These are phyloP conservation scores for Tuctoria greenei DNA, from an alignment of 176 grass and related monocot species.

Conservation along the genomic window DNA sequence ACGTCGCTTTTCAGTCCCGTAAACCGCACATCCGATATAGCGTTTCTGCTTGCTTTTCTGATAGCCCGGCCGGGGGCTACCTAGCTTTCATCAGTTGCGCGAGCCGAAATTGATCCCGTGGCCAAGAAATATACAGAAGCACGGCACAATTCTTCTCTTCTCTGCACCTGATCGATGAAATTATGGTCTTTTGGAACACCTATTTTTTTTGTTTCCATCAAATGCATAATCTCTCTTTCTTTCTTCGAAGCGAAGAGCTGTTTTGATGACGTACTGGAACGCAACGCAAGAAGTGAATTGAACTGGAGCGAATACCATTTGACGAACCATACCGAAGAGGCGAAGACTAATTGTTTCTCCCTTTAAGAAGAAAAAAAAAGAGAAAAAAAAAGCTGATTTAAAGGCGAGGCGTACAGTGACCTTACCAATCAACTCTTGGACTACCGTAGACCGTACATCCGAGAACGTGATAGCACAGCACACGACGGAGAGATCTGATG, in stretches of 20 bases:
- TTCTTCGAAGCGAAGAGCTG: too few species aligned
- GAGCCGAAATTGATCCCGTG: background rate
- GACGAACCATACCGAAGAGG: background rate
- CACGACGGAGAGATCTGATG: conserved; percentile 25
- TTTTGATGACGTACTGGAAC: too few species aligned
- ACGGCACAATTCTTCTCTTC: background rate
- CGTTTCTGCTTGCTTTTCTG: background rate
- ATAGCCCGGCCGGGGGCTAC: background rate
- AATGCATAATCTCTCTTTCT: background rate
- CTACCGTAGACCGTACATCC: background rate
- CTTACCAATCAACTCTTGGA: background rate
- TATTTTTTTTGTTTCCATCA: too few species aligned
- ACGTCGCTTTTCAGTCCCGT: background rate
- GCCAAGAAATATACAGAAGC: background rate
- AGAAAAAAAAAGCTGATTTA: conserved; percentile 1
- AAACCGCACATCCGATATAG: conserved; percentile 1
- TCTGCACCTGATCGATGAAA: background rate
- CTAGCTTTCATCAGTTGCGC: conserved; percentile 24
- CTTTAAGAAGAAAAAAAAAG: conserved; percentile 11
- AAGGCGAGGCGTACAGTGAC: background rate
- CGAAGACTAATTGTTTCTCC: background rate
- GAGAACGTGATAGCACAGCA: background rate
- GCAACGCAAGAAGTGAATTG: background rate
- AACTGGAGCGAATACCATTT: background rate
- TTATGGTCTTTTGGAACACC: background rate